Evolutionary conservation across 2,329 filamentous ascomycete genomes (phyloP), one percentile per base, ranked within the genome.

Genomic region (Leptographium flavum): DNA sequence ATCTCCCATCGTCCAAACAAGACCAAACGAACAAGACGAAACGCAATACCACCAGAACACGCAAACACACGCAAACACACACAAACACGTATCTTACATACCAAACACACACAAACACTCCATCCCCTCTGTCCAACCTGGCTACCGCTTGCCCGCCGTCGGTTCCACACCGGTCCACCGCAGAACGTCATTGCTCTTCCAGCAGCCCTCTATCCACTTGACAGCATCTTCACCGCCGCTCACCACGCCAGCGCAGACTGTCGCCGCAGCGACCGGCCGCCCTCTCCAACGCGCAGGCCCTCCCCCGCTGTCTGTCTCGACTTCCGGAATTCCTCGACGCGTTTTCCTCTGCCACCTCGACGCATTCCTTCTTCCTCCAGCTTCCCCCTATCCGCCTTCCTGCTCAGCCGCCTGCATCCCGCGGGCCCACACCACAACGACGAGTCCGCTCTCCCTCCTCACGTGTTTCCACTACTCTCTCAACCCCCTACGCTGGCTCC

Each of bases 381-480:
- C 40, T 42, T 4, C 21, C 30, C 9, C 30, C 4, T 14, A 8
- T n/a, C 31, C 31, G 10, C 8, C 21, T 4, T 14, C 10, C 31
- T 28, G 14, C 39, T 13, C 5, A 8, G 15, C 36, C 42, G 38
- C 46, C 44, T 46, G 35, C 33, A 17, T n/a, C 2, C 11, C 40
- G 49, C 42, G 49, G 47, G 47, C 42, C 40, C 17, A 39, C 30
- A 17, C 40, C 33, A 36, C 25, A 28, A 49, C 45, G 36, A 49
- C 49, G 49, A 37, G 31, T 47, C 28, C 43, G 3, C 11, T 19
- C 10, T 36, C 47, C 7, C 37, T 22, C 11, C 23, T 47, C 5
- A 27, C 36, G 32, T 49, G 45, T 45, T 30, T 50, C 10, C 40
- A 33, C 36, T 5, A 39, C 22, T 22, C 33, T n/a, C 10, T 43